Conservation (phyloP, 2,329 filamentous ascomycete genomes). For the Exutisphaerella laricina region DNA sequence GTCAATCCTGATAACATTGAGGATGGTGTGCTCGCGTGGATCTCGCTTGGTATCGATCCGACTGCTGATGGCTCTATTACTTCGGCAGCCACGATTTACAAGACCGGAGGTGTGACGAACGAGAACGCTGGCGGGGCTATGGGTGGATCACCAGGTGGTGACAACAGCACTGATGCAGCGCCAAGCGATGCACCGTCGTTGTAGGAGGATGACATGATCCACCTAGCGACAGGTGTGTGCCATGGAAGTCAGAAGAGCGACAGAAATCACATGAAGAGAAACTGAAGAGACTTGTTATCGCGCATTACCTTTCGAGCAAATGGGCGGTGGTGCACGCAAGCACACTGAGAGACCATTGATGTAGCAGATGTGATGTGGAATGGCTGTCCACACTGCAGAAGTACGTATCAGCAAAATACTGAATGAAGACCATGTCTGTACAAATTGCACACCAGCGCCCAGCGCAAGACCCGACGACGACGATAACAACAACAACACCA, state of each 20-base stretch:
- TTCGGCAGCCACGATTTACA: conserved; percentile 17
- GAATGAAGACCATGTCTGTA: neutral
- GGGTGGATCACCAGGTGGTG: conserved; percentile 13
- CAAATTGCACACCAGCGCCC: no score
- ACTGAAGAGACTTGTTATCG: no score
- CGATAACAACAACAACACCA: neutral
- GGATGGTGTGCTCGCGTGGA: conserved; percentile 52
- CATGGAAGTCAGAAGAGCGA: no score
- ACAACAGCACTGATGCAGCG: conserved; percentile 6
- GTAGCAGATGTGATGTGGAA: no score
- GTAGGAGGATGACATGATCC: neutral
- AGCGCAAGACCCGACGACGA: neutral
- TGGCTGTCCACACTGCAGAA: no score
- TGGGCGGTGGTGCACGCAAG: no score
- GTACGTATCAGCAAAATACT: no score
- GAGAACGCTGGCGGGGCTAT: conserved; percentile 15
- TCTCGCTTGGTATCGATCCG: conserved; percentile 47
- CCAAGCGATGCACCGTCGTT: conserved; percentile 9
- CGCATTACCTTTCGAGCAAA: no score
- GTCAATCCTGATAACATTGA: conserved; percentile 25
- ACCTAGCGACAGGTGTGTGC: no score
- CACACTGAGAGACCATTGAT: no score
- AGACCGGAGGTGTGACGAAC: conserved; percentile 23
- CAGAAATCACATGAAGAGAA: no score
- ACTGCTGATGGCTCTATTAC: conserved; percentile 22